A percentile compares a stretch with the other conserved stretches of the same genome.
Evolutionary conservation across 2,329 filamentous ascomycete species (phyloP).

Genomic region (Ceratocystis colombiana): DNA sequence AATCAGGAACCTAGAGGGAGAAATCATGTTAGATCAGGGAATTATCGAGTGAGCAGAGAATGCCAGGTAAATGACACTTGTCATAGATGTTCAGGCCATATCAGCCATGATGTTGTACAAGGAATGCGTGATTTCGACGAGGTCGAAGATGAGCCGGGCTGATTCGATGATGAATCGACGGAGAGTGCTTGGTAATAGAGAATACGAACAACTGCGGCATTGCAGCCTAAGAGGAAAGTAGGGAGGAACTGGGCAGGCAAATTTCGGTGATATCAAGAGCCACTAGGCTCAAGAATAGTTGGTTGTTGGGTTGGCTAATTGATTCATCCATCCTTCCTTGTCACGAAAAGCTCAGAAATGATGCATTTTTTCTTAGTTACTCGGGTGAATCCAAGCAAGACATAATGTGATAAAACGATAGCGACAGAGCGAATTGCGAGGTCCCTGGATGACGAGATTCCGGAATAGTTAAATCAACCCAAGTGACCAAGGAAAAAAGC

Average conservation of each 20-base stretch:
- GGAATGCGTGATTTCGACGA: background rate
- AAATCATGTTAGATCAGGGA: background rate
- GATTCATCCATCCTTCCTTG: no score
- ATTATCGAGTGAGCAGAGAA: background rate
- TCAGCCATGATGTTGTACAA: background rate
- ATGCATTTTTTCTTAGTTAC: no score
- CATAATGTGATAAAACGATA: no score
- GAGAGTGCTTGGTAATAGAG: background rate
- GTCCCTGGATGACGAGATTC: no score
- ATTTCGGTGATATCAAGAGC: no score
- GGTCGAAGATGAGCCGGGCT: background rate
- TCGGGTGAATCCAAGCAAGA: no score
- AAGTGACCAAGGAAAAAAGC: background rate
- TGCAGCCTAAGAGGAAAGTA: background rate
- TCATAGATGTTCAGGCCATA: slow-evolving; percentile 1
- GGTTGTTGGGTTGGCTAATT: no score
- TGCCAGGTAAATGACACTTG: background rate
- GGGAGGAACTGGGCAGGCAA: background rate
- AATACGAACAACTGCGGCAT: background rate
- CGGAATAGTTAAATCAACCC: background rate
- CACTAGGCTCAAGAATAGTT: no score
- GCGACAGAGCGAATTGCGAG: no score
- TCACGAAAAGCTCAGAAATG: no score
- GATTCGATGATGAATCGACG: background rate
- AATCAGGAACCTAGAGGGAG: slow-evolving; percentile 13